Evolutionary conservation across 2,329 filamentous ascomycete species (phyloP).

Genomic region (Knufia petricola): DNA sequence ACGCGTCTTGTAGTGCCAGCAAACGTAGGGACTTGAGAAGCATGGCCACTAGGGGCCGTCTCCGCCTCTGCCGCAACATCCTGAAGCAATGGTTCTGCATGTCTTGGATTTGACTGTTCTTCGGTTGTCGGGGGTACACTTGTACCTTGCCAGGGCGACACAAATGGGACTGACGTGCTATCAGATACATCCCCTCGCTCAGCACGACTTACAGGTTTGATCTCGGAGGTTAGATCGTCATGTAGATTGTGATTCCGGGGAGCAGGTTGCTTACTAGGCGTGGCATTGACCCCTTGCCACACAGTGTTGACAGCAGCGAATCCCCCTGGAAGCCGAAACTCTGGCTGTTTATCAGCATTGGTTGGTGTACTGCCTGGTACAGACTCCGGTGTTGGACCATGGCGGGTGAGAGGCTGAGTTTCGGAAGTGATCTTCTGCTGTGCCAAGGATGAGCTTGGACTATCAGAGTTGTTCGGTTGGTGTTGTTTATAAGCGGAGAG

Average conservation of each 20-base stretch:
- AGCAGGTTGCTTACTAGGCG: not conserved
- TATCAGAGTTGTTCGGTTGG: not conserved
- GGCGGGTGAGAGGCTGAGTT: not conserved
- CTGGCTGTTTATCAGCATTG: not conserved
- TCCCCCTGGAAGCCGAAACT: not conserved
- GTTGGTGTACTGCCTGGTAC: not conserved
- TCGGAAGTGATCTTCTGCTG: not conserved
- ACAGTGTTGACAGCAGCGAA: slow-evolving; percentile 6
- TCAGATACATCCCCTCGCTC: not conserved
- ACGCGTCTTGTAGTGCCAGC: not conserved
- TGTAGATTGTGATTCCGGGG: not conserved
- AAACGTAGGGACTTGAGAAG: not conserved
- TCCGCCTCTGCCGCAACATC: not conserved
- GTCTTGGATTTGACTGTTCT: not conserved
- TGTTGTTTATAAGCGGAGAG: not conserved
- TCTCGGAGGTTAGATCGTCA: not conserved
- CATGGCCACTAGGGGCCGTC: not conserved
- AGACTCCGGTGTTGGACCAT: not conserved
- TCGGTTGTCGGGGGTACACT: not conserved
- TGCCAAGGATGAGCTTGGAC: not conserved
- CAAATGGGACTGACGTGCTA: not conserved
- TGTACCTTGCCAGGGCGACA: not conserved
- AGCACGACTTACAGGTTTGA: not conserved
- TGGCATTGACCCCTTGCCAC: slow-evolving; percentile 5
- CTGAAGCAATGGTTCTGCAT: not conserved